Percentiles rank a stretch among this genome's conserved stretches.
Conservation (phyloP, 2,329 filamentous ascomycete species). For the Talaromyces verruculosus region DNA sequence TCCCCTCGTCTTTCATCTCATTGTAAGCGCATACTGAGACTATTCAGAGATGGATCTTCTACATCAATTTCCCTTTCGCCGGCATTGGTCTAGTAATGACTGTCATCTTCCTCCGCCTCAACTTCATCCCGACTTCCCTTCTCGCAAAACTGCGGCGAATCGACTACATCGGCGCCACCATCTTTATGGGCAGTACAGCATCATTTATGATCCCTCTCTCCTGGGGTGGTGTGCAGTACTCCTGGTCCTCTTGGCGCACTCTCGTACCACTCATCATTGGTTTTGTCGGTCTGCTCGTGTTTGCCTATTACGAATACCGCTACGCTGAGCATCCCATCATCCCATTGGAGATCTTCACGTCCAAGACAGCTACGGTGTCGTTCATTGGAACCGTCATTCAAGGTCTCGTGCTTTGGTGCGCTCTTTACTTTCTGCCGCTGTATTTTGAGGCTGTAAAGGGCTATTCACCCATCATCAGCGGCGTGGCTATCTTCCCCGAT, state of each 20-base stretch:
- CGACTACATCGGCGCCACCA: slow-evolving; percentile 33
- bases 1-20: slow-evolving; percentile 48
- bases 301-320: slow-evolving; percentile 25
- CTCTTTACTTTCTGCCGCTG: slow-evolving; percentile 45
- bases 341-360: slow-evolving; percentile 47
- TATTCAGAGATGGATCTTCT: slow-evolving; percentile 42
- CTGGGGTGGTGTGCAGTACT: slow-evolving; percentile 33
- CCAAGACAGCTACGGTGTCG: slow-evolving; percentile 38
- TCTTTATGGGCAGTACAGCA: slow-evolving; percentile 31
- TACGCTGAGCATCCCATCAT: slow-evolving; percentile 38
- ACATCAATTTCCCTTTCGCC: slow-evolving; percentile 33
- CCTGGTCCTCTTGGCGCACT: slow-evolving; percentile 34
- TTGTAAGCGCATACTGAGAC: neutral
- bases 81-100: slow-evolving; percentile 28
- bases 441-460: slow-evolving; percentile 48
- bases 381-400: slow-evolving; percentile 42
- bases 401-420: slow-evolving; percentile 39
- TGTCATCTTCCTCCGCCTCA: slow-evolving; percentile 29
- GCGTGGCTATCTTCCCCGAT: slow-evolving; percentile 59
- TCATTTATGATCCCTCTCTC: slow-evolving; percentile 35
- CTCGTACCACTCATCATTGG: slow-evolving; percentile 34
- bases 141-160: slow-evolving; percentile 25
- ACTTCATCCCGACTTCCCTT: slow-evolving; percentile 55
- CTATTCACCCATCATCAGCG: slow-evolving; percentile 49
- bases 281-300: slow-evolving; percentile 27